Evolutionary conservation across 306 rosid genomes (phyloP).

Genomic region (Mucuna pruriens): DNA sequence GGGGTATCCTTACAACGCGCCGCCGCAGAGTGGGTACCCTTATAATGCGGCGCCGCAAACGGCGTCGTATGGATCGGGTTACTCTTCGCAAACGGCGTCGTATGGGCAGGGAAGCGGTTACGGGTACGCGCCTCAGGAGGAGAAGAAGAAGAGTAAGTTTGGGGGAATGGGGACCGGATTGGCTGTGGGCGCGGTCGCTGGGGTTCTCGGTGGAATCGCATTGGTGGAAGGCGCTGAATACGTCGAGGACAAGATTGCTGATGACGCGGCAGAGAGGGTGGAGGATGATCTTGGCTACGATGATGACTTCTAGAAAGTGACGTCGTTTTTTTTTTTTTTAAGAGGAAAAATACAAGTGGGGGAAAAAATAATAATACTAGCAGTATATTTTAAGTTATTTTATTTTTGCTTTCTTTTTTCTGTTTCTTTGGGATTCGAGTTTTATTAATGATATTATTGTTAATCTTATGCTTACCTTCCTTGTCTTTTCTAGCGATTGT

Average conservation of each 20-base stretch:
- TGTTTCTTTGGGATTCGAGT: background rate
- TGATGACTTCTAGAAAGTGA: slow-evolving; percentile 40
- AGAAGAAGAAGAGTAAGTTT: slow-evolving; percentile 77
- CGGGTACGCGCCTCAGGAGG: slow-evolving; percentile 33
- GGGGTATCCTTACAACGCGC: slow-evolving; percentile 40
- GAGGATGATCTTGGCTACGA: slow-evolving; percentile 59
- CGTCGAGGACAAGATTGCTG: slow-evolving; percentile 69
- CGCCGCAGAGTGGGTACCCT: slow-evolving; percentile 19
- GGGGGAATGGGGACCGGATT: slow-evolving; percentile 94
- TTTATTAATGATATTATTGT: background rate
- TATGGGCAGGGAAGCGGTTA: slow-evolving; percentile 47
- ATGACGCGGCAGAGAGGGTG: slow-evolving; percentile 63
- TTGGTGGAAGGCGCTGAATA: slow-evolving; percentile 65
- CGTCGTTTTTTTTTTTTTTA: too few relatives aligned
- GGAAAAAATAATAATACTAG: too few relatives aligned
- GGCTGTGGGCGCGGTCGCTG: slow-evolving; percentile 90
- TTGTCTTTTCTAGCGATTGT: background rate
- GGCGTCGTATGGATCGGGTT: slow-evolving; percentile 47
- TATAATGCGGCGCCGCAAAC: slow-evolving; percentile 29
- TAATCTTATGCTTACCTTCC: background rate
- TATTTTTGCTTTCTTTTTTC: background rate
- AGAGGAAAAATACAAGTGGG: background rate
- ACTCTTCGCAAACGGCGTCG: slow-evolving; percentile 28
- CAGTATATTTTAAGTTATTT: background rate
- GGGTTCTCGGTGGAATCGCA: slow-evolving; percentile 74